These are phyloP conservation scores for Beauveria brongniartii DNA, from an alignment of 2,329 filamentous ascomycete genomes.

Conservation along the genomic window DNA sequence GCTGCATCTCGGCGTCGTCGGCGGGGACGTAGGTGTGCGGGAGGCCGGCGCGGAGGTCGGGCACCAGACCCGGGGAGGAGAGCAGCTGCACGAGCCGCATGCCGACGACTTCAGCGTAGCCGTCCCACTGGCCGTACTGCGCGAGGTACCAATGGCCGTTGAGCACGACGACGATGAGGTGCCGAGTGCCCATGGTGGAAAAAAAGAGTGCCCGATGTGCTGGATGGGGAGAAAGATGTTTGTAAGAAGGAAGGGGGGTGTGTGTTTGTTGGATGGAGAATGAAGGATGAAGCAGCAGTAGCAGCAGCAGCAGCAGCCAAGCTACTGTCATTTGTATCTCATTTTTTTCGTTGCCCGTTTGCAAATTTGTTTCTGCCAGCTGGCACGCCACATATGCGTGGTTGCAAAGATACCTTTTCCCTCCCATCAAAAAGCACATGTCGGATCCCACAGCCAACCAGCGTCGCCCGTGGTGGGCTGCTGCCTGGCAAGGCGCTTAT, in stretches of 20 bases:
- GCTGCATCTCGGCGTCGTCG: not conserved
- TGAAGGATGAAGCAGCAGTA: no score
- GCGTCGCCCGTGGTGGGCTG: not conserved
- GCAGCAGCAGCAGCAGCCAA: no score
- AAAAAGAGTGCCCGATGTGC: not conserved
- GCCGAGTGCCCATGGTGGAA: slow-evolving; percentile 7
- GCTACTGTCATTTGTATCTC: not conserved
- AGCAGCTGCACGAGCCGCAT: not conserved
- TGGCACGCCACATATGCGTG: not conserved
- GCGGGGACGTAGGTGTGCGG: slow-evolving; percentile 3
- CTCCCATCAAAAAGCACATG: not conserved
- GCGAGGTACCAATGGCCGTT: not conserved
- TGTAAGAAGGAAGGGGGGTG: not conserved
- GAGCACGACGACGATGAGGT: slow-evolving; percentile 9
- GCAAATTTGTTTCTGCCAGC: not conserved
- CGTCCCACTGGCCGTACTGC: slow-evolving; percentile 9
- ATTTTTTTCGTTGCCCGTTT: not conserved
- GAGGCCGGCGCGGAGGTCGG: not conserved
- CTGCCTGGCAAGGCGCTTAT: slow-evolving; percentile 3
- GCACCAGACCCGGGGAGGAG: not conserved
- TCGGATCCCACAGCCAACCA: not conserved
- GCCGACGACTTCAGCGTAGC: slow-evolving; percentile 1
- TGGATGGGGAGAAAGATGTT: not conserved
- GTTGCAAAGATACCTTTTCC: not conserved
- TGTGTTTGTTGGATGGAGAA: not conserved